Conservation (phyloP, 2,329 filamentous ascomycete genomes). For the Fusarium acutatum region DNA sequence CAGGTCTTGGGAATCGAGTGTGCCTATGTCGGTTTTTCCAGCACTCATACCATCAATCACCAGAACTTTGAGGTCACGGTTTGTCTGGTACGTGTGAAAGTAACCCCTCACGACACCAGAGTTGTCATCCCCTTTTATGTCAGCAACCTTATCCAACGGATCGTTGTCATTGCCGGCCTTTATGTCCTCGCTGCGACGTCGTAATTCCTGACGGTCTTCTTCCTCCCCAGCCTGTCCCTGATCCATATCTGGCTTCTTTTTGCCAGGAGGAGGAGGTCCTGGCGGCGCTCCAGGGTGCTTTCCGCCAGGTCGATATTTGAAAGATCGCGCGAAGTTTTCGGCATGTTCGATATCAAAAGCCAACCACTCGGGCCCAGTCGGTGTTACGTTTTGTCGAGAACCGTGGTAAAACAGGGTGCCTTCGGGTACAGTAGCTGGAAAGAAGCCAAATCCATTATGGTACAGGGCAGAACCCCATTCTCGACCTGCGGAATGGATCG, state of each 20-base stretch:
- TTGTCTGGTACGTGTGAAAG: slow-evolving; percentile 72
- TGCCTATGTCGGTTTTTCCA: slow-evolving; percentile 71
- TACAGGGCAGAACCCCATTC: slow-evolving; percentile 78
- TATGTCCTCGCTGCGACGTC: not conserved
- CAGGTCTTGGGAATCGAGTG: slow-evolving; percentile 72
- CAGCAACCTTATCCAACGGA: not conserved
- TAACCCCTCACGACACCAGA: slow-evolving; percentile 57
- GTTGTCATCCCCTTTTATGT: slow-evolving; percentile 6
- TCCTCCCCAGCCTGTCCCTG: not conserved
- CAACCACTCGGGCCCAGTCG: slow-evolving; percentile 72
- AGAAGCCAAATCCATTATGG: slow-evolving; percentile 80
- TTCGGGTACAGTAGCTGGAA: slow-evolving; percentile 70
- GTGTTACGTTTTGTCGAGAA: slow-evolving; percentile 51
- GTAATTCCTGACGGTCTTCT: slow-evolving; percentile 10
- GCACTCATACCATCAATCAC: slow-evolving; percentile 77
- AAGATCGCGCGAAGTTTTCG: slow-evolving; percentile 64
- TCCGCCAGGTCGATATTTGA: not conserved
- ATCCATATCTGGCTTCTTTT: not conserved
- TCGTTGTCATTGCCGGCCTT: not conserved
- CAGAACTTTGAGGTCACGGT: slow-evolving; percentile 65
- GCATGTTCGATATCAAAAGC: slow-evolving; percentile 82
- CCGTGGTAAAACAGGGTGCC: slow-evolving; percentile 77
- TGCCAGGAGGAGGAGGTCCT: not conserved
- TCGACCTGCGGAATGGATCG: slow-evolving; percentile 74
- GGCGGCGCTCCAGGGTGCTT: not conserved